Conservation (phyloP, 2,329 filamentous ascomycete species). For the Biscogniauxia marginata region DNA sequence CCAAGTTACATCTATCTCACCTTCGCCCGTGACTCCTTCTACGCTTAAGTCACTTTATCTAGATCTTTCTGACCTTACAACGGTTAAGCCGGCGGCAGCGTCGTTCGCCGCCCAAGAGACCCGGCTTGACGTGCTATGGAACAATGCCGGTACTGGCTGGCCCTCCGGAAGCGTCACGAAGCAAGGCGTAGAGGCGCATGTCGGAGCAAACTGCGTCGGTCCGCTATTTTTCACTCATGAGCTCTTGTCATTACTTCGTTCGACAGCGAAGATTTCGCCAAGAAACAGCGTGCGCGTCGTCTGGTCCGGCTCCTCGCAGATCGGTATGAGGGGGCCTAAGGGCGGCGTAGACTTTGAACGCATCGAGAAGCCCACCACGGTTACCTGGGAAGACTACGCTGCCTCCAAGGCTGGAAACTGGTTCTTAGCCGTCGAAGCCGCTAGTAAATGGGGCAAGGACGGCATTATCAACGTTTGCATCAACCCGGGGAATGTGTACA, state of each 20-base stretch:
- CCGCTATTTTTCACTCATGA: constrained; percentile 35
- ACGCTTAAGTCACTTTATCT: constrained; percentile 21
- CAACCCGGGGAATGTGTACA: constrained; percentile 37
- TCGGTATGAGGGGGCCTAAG: constrained; percentile 24
- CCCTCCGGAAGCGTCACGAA: constrained; percentile 20
- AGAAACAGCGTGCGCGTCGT: constrained; percentile 21
- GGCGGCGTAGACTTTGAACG: constrained; percentile 31
- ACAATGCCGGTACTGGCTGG: constrained; percentile 26
- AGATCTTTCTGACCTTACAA: constrained; percentile 19
- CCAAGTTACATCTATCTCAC: neutral
- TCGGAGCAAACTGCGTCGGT: constrained; percentile 36
- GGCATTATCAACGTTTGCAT: constrained; percentile 29
- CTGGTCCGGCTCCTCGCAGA: constrained; percentile 30
- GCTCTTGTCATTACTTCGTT: constrained; percentile 34
- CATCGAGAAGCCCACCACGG: constrained; percentile 20
- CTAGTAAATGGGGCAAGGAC: constrained; percentile 19
- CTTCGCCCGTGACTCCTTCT: too few relatives aligned
- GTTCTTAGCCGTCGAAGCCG: constrained; percentile 33
- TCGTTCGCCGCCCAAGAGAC: constrained; percentile 14
- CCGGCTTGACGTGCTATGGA: constrained; percentile 22
- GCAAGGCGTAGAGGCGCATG: constrained; percentile 35
- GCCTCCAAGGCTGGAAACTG: constrained; percentile 37
- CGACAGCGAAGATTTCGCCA: constrained; percentile 14
- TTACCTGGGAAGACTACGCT: constrained; percentile 30
- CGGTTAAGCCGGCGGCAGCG: constrained; percentile 14